Percentiles rank a stretch among this genome's conserved stretches.
Conservation (phyloP, 768 basidiomycete species). For the Tricholoma terreum region DNA sequence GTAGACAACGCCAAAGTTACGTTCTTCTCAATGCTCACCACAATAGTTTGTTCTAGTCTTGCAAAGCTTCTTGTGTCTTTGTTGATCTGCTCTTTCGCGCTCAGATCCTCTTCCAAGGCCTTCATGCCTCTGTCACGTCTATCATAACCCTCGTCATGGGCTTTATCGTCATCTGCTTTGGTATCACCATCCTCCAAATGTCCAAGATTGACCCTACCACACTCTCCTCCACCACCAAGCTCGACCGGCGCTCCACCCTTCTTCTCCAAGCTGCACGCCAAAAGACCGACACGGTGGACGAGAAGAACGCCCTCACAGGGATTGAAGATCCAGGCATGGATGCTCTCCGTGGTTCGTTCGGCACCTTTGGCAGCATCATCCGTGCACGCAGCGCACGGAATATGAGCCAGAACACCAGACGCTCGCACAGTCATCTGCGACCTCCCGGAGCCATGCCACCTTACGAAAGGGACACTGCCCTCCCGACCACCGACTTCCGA, state of each 20-base stretch:
- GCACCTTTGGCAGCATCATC: conserved; percentile 88
- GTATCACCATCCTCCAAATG: conserved; percentile 94
- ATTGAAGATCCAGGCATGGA: conserved; percentile 93
- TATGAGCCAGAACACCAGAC: conserved; percentile 45
- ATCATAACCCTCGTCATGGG: conserved; percentile 92
- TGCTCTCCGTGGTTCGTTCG: conserved; percentile 86
- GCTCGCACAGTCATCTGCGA: conserved; percentile 29
- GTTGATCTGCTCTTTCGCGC: background rate
- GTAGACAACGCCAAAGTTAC: conserved; percentile 47
- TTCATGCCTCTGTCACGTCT: conserved; percentile 68
- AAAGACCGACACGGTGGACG: conserved; percentile 65
- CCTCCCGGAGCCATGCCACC: conserved; percentile 37
- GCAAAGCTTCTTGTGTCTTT: background rate
- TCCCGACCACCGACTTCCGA: conserved; percentile 9
- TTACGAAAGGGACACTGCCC: conserved; percentile 24
- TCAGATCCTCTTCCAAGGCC: conserved; percentile 86
- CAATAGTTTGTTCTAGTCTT: conserved; percentile 50
- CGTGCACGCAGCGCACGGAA: conserved; percentile 56
- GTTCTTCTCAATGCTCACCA: conserved; percentile 81
- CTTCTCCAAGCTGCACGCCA: conserved; percentile 82
- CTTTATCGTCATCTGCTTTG: conserved; percentile 87
- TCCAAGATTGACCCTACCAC: conserved; percentile 87
- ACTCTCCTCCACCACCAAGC: conserved; percentile 47
- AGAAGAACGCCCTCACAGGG: conserved; percentile 56
- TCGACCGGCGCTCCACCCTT: conserved; percentile 88